Base-by-base conservation (phyloP, 345 rosid genomes). In the Populus simonii region DNA sequence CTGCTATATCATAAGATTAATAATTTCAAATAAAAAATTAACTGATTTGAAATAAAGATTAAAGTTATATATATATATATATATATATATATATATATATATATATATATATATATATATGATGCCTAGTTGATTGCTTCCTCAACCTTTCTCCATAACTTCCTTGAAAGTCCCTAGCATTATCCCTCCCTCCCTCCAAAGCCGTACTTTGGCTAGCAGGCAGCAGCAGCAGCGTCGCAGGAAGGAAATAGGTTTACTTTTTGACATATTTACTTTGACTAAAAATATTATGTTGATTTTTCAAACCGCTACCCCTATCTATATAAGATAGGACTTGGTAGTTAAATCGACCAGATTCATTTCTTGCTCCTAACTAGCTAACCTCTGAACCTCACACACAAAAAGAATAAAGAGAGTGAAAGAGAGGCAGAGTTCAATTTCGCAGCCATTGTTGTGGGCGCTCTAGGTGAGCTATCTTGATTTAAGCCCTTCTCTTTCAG, bases 81-180 rank as follows among this genome's bases (percentile, higher is more conserved):
- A 29, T 29, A 76, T 57, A 38, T 43, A 77, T 29, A 76, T 57
- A 38, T 43, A 77, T 25, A 25, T 25, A 25, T 25, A 25, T 25
- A 25, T 29, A 29, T 29, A 29, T 29, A 29, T 29, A 29, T 29
- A 29, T 61, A 38, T 73, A 6, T 29, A 76, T 57, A 38, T 43
- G 75, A 81, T 61, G 79, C 70, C 47, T 36, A 18, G 31, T 76
- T 36, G 31, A 36, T 22, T 25, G 23, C 51, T 86, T 81, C 85
- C 53, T 39, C 36, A 41, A 35, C 41, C 77, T 18, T 81, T 86
- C 88, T 12, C 76, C 36, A 57, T 0, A 81, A 36, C 78, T 83
- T 86, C 89, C 79, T 10, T 72, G 86, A 86, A 81, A 75, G 17
- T 76, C 66, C 73, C 23, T n/a, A n/a, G 20, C 67, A n/a, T 22